Evolutionary conservation across 345 rosid genomes (phyloP), one percentile per base, ranked within the genome.

Genomic region (Populus deltoides): DNA sequence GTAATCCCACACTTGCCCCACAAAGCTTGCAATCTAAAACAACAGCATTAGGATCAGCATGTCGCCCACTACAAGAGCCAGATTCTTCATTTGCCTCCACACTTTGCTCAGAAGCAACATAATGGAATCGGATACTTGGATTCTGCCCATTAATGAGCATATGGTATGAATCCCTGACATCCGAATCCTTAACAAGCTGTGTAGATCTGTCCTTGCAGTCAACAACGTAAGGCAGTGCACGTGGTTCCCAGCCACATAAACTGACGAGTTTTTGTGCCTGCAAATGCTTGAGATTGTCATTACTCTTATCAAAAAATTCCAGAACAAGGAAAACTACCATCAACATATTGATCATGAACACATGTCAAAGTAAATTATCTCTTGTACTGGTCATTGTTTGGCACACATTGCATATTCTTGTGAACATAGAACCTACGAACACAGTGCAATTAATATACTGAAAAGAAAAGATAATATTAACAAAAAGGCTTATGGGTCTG

Each of bases 171-270:
- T 79, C 82, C 36, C 79, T 75, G 68, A 79, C 68, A 24, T 83
- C 75, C 45, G 85, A 73, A 79, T 70, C 88, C 81, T 78, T 81
- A 36, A 71, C 74, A 59, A 71, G 73, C 73, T 83, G 89, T 70
- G 67, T 79, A 63, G 86, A 69, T 45, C 73, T 83, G 57, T 86
- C 88, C 79, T 87, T 87, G 88, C 89, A 85, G 65, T 90, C 93
- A 82, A 92, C 95, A 80, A 89, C 80, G 84, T 92, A 97, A 67
- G 99, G 91, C 74, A 94, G 84, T 47, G 80, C 78, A 8, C 94
- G 92, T 1, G 95, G 94, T 81, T 94, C 98, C 99, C 99, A 96
- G 77, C 99, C 99, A 80, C 94, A 94, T 65, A 96, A 86, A 86
- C 94, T 87, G 78, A 88, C 86, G 72, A 91, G 85, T 77, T 90